Conservation (phyloP, 495 filamentous ascomycete species). For the Talaromyces stipitatus region DNA sequence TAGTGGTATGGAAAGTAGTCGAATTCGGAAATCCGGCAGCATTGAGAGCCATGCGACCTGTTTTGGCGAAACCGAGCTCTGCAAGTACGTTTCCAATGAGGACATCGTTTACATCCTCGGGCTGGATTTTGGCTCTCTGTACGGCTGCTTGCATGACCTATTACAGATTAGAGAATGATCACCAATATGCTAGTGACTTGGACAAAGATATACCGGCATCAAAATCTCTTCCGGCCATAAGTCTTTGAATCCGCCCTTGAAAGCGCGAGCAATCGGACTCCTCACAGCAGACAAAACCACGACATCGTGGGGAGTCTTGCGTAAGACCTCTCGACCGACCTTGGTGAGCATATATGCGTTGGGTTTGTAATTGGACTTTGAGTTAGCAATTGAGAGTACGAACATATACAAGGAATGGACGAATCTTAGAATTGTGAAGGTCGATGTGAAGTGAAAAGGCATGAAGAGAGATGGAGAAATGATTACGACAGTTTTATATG, state of each 20-base stretch:
- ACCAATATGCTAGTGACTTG: not conserved
- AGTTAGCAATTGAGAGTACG: too few relatives aligned
- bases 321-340: not conserved
- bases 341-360: conserved; percentile 2
- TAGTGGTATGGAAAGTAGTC: conserved; percentile 60
- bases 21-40: conserved; percentile 84
- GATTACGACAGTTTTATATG: not conserved
- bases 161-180: not conserved
- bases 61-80: conserved; percentile 76
- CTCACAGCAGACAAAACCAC: conserved; percentile 76
- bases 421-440: not conserved
- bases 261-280: conserved; percentile 62
- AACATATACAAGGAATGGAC: too few relatives aligned
- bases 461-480: not conserved
- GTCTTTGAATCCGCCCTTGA: conserved; percentile 80
- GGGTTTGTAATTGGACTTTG: not conserved
- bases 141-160: conserved; percentile 41
- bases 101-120: conserved; percentile 58
- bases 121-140: conserved; percentile 27
- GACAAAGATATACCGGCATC: conserved; percentile 44
- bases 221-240: conserved; percentile 72
- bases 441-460: not conserved
- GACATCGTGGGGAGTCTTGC: conserved; percentile 77
- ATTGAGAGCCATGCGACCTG: conserved; percentile 71
- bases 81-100: conserved; percentile 75